These are phyloP conservation scores for Anthracocystis panici-leucophaei DNA, from an alignment of 1,284 basidiomycete genomes.

Conservation along the genomic window DNA sequence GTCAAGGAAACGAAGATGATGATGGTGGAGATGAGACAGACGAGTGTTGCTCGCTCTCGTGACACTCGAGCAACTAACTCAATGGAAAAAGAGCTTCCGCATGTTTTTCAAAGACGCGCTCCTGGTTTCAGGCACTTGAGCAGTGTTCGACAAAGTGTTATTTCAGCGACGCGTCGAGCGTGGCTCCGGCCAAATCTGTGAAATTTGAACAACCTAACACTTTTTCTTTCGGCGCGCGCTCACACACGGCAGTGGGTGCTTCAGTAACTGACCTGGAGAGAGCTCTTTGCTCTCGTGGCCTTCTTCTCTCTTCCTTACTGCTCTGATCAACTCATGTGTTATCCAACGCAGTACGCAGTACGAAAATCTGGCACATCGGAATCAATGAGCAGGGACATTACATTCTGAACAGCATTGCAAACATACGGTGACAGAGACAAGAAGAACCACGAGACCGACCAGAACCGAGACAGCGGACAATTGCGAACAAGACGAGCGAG, in stretches of 20 bases:
- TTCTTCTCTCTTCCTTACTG: background rate
- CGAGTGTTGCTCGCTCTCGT: too few relatives aligned
- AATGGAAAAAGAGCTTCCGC: constrained; percentile 6
- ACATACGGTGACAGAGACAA: constrained; percentile 1
- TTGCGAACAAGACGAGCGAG: background rate
- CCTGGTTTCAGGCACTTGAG: constrained; percentile 10
- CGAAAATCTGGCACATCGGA: too few relatives aligned
- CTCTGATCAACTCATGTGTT: too few relatives aligned
- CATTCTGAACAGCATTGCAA: background rate
- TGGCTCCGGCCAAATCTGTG: background rate
- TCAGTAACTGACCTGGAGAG: too few relatives aligned
- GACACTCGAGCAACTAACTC: background rate
- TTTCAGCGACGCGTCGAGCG: constrained; percentile 35
- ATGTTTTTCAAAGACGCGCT: constrained; percentile 27
- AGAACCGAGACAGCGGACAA: background rate
- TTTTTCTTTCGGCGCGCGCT: constrained; percentile 5
- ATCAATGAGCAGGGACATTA: too few relatives aligned
- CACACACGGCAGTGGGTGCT: too few relatives aligned
- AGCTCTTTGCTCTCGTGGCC: too few relatives aligned
- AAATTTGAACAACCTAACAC: constrained; percentile 20
- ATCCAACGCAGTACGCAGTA: too few relatives aligned
- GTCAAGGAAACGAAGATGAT: background rate
- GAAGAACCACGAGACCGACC: background rate
- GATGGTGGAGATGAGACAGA: constrained; percentile 3
- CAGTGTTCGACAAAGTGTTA: constrained; percentile 19